These are phyloP conservation scores for Solanum hybrid DNA, from an alignment of 305 asterid genomes.

Conservation along the genomic window DNA sequence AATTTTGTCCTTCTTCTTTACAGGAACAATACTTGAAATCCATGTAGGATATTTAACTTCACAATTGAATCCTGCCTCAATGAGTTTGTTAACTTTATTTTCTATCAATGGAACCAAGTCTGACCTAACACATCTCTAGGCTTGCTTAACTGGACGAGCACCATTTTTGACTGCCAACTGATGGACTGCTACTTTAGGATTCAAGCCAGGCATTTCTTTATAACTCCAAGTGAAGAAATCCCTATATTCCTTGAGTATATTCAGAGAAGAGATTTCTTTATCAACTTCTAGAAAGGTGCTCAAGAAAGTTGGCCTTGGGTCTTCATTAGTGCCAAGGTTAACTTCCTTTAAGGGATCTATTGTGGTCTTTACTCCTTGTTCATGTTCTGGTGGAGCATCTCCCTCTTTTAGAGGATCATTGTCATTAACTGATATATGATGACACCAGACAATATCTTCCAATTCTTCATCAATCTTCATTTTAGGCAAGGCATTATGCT, in stretches of 20 bases:
- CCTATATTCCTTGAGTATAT: not conserved
- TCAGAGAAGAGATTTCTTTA: not conserved
- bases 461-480: not conserved
- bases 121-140: not conserved
- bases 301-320: not conserved
- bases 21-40: not conserved
- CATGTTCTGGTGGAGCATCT: not conserved
- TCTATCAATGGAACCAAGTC: not conserved
- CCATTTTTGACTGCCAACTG: not conserved
- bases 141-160: not conserved
- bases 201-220: not conserved
- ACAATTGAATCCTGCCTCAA: not conserved
- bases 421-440: not conserved
- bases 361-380: not conserved
- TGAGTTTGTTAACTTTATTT: not conserved
- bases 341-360: not conserved
- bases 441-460: not conserved
- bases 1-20: not conserved
- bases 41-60: not conserved
- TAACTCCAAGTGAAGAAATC: not conserved
- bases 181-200: not conserved
- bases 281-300: not conserved
- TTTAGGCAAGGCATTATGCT: not conserved
- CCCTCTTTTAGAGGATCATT: not conserved
- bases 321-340: not conserved